Evolutionary conservation across 2,329 filamentous ascomycete species (phyloP).

Genomic region (Cordyceps tenuipes): DNA sequence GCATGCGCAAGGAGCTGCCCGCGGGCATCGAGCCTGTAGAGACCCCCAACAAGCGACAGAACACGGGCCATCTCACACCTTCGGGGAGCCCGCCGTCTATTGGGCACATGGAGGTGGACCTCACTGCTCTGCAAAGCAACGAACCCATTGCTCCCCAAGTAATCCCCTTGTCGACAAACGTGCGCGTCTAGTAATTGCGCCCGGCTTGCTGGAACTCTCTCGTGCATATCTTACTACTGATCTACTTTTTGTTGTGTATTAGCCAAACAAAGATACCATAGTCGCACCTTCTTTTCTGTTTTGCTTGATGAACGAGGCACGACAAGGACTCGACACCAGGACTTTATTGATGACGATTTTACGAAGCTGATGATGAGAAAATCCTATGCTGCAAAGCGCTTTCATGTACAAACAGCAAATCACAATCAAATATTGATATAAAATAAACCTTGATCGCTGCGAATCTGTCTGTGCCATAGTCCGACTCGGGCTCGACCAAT

Average conservation of each 20-base stretch:
- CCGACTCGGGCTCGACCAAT: too few relatives aligned
- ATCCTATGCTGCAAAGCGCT: neutral
- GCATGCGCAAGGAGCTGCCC: conserved; percentile 40
- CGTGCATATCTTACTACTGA: neutral
- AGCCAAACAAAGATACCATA: conserved; percentile 6
- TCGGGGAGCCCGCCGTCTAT: conserved; percentile 1
- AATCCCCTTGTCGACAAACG: neutral
- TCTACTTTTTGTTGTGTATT: conserved; percentile 2
- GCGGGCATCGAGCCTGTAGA: conserved; percentile 20
- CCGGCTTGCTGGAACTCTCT: neutral
- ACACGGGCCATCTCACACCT: neutral
- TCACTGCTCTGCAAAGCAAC: neutral
- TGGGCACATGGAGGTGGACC: conserved; percentile 9
- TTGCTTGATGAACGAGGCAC: neutral
- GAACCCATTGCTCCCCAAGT: neutral
- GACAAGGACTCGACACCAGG: neutral
- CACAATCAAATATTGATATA: neutral
- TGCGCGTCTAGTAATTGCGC: neutral
- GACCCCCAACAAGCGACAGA: conserved; percentile 18
- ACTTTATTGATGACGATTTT: neutral
- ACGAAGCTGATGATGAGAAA: conserved; percentile 1
- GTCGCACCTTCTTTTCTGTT: neutral
- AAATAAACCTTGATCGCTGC: neutral
- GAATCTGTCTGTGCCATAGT: neutral
- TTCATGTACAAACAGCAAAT: neutral